Evolutionary conservation across 2,329 filamentous ascomycete genomes (phyloP).

Genomic region (Beauveria asiatica): DNA sequence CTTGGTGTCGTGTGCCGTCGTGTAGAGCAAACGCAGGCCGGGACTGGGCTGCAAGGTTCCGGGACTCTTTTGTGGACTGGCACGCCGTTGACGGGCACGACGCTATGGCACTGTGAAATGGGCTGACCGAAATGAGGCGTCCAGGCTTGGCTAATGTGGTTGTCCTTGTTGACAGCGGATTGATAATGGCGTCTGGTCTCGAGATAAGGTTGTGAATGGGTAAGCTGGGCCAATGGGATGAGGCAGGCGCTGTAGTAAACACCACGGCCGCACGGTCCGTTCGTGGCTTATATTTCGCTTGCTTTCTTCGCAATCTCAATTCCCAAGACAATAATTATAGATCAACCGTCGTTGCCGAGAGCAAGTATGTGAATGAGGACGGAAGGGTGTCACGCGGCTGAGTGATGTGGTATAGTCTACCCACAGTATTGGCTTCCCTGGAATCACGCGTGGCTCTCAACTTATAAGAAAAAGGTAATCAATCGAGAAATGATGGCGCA

Average conservation of each 20-base stretch:
- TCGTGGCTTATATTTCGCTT: background rate
- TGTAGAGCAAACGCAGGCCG: background rate
- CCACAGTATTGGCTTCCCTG: background rate
- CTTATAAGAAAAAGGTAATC: background rate
- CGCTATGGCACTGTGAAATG: background rate
- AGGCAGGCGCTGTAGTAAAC: background rate
- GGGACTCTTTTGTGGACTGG: background rate
- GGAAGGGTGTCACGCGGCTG: background rate
- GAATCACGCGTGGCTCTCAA: background rate
- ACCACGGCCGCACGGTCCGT: background rate
- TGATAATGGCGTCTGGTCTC: background rate
- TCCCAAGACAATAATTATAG: background rate
- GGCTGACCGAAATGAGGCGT: too few species aligned
- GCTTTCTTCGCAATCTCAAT: background rate
- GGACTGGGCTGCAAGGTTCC: background rate
- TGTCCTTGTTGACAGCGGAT: background rate
- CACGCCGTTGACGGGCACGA: background rate
- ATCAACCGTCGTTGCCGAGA: background rate
- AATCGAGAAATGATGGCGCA: too few species aligned
- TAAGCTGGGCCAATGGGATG: background rate
- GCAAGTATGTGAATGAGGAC: background rate
- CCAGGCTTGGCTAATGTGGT: background rate
- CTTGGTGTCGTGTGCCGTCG: background rate
- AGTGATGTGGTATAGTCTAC: too few species aligned
- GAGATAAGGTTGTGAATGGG: background rate